A percentile compares a stretch with the other conserved stretches of the same genome.
Conservation (phyloP, 1,284 basidiomycete species). For the Coniferiporia sulphurascens region DNA sequence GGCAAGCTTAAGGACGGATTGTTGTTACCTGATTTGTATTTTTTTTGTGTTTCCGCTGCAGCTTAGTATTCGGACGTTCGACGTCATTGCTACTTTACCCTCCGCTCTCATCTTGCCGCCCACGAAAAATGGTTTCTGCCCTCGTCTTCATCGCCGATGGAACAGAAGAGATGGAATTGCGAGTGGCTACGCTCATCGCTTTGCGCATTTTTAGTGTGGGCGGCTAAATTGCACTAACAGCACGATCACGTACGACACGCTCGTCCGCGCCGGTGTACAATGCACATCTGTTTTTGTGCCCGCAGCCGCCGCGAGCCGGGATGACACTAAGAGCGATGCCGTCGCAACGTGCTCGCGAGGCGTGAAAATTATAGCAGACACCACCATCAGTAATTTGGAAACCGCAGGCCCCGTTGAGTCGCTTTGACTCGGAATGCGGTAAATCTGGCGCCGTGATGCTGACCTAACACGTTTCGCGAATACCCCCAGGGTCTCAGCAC, state of each 20-base stretch:
- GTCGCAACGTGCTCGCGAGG: slow-evolving; percentile 65
- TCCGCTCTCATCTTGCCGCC: too few relatives aligned
- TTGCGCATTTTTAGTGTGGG: neutral
- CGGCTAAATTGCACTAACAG: slow-evolving; percentile 32
- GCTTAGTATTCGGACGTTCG: too few relatives aligned
- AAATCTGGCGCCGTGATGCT: neutral
- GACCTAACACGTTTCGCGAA: neutral
- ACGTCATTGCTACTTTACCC: too few relatives aligned
- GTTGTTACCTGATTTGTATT: neutral
- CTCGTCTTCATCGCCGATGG: slow-evolving; percentile 83
- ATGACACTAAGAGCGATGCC: neutral
- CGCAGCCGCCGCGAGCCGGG: slow-evolving; percentile 27
- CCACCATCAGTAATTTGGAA: slow-evolving; percentile 40
- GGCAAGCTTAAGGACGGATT: neutral
- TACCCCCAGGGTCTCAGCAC: slow-evolving; percentile 36
- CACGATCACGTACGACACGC: slow-evolving; percentile 74
- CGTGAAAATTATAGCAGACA: slow-evolving; percentile 68
- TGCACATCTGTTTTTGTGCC: slow-evolving; percentile 63
- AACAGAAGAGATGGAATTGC: slow-evolving; percentile 90
- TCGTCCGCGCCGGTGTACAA: slow-evolving; percentile 66
- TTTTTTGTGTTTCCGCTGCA: too few relatives aligned
- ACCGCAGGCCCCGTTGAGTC: slow-evolving; percentile 2
- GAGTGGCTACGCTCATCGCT: slow-evolving; percentile 18
- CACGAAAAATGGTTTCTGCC: slow-evolving; percentile 45
- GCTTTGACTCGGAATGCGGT: neutral